A percentile compares a stretch with the other conserved stretches of the same genome.
Conservation (phyloP, 495 filamentous ascomycete genomes). For the Penicillium pancosmium region DNA sequence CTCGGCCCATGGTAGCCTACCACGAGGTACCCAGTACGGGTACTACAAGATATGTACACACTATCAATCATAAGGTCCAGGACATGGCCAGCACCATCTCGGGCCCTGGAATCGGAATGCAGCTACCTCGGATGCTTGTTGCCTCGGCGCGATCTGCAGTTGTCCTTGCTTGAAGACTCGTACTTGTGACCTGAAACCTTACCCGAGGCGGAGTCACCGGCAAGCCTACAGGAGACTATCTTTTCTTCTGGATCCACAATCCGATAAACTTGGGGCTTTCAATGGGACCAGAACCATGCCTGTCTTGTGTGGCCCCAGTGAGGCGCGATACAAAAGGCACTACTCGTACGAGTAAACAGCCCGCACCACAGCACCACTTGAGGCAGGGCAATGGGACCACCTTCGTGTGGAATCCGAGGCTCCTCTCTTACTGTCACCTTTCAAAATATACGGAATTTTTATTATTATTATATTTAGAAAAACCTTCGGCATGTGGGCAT, state of each 20-base stretch:
- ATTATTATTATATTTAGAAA: not conserved
- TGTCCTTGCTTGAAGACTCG: not conserved
- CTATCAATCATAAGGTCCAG: not conserved
- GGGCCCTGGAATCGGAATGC: not conserved
- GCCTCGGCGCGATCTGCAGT: constrained; percentile 7
- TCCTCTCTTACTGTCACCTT: not conserved
- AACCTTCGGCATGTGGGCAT: constrained; percentile 19
- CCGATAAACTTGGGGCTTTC: constrained; percentile 18
- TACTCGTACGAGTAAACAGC: not conserved
- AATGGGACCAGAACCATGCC: constrained; percentile 11
- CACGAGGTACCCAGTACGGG: too few relatives aligned
- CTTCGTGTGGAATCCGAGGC: constrained; percentile 2
- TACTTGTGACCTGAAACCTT: constrained; percentile 9
- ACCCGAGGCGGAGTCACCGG: constrained; percentile 12
- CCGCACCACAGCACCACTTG: constrained; percentile 7
- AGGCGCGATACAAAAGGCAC: constrained; percentile 4
- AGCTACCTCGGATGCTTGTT: constrained; percentile 1
- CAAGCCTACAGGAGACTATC: constrained; percentile 7
- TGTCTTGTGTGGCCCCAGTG: not conserved
- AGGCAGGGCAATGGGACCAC: constrained; percentile 17
- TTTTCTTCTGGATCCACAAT: constrained; percentile 18
- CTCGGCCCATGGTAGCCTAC: not conserved
- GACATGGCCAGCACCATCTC: not conserved
- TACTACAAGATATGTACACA: not conserved
- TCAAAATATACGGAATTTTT: not conserved